Conservation (phyloP, 345 rosid genomes). For the Populus alba region DNA sequence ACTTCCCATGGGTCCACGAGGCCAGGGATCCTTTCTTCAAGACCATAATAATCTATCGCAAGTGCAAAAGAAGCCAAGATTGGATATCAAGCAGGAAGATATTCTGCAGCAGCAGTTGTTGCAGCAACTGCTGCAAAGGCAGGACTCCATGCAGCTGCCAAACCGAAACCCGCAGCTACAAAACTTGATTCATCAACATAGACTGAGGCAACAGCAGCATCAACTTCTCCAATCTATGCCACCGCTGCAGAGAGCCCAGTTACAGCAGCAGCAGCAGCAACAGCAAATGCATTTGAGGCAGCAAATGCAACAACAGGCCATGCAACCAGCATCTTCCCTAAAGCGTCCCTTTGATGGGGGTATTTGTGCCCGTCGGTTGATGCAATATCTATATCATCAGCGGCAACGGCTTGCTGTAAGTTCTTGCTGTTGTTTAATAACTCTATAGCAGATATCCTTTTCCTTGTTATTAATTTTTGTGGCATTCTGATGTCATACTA, state of each 20-base stretch:
- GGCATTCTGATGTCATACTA: not conserved
- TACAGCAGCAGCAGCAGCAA: conserved; percentile 67
- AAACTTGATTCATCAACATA: conserved; percentile 70
- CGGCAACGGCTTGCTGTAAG: conserved; percentile 82
- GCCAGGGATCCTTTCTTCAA: conserved; percentile 64
- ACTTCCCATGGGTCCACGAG: conserved; percentile 57
- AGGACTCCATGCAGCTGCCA: conserved; percentile 70
- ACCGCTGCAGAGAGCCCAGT: conserved; percentile 72
- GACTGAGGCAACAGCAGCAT: conserved; percentile 54
- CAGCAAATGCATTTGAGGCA: conserved; percentile 70
- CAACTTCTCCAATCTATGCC: conserved; percentile 78
- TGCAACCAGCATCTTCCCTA: conserved; percentile 50
- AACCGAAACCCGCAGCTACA: conserved; percentile 74
- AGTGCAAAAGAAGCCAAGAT: conserved; percentile 70
- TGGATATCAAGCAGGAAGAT: conserved; percentile 90
- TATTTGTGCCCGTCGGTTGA: conserved; percentile 87
- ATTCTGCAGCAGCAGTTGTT: conserved; percentile 76
- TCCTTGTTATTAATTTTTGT: not conserved
- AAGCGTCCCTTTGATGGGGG: conserved; percentile 71
- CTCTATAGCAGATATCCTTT: not conserved
- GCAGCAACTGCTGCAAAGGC: conserved; percentile 82
- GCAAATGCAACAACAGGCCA: conserved; percentile 76
- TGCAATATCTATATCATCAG: conserved; percentile 97
- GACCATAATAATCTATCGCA: conserved; percentile 67
- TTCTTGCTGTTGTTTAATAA: conserved; percentile 11